phyloP scores from a whole-genome alignment of 345 rosid genomes.

The Salix exigua region DNA sequence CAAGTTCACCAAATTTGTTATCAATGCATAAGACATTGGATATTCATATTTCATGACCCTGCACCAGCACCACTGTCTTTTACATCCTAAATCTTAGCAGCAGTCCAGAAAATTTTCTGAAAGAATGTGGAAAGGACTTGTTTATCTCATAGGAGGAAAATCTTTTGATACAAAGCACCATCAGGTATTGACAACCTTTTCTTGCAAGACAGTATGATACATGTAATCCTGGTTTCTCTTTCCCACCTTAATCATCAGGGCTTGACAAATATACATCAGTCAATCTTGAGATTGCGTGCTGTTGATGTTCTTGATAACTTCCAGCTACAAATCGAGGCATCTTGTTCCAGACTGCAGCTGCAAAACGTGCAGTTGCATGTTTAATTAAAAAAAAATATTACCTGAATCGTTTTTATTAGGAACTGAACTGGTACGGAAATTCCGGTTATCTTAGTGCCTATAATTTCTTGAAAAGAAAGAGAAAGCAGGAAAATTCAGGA shows the following conservation, averaged over 20 bases:
- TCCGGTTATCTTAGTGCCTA: background rate
- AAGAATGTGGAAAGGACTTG: background rate
- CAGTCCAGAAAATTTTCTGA: background rate
- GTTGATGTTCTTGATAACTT: background rate
- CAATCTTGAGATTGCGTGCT: background rate
- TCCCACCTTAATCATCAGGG: background rate
- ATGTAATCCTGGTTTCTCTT: background rate
- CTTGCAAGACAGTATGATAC: background rate
- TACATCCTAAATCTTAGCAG: no score
- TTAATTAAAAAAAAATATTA: background rate
- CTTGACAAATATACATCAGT: background rate
- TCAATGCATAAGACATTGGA: background rate
- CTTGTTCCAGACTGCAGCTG: slow-evolving; percentile 1
- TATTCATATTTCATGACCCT: background rate
- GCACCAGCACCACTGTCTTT: background rate
- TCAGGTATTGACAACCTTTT: background rate
- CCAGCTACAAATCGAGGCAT: background rate
- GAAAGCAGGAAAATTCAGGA: background rate
- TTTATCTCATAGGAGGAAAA: background rate
- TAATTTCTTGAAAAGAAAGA: background rate
- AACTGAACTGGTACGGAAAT: background rate
- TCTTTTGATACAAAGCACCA: background rate
- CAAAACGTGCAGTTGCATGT: slow-evolving; percentile 1
- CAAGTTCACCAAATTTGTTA: no score
- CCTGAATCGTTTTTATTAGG: background rate